Evolutionary conservation across 169 alveolate genomes (phyloP).

Genomic region (Besnoitia besnoiti): DNA sequence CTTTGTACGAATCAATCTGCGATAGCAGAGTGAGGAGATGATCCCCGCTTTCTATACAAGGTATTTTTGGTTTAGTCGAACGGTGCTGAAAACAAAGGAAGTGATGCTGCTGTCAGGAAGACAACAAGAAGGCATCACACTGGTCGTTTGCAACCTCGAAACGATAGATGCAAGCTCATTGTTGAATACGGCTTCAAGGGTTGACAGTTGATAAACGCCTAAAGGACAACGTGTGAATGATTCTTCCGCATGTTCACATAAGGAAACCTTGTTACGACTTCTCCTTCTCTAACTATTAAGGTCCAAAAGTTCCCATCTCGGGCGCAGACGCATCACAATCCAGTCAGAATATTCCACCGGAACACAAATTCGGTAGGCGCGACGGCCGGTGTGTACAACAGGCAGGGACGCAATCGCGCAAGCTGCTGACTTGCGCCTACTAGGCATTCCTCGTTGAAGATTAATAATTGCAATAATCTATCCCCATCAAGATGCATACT

Average conservation of each 20-base stretch:
- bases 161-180: too few species aligned
- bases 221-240: slow-evolving; percentile 59
- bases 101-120: too few species aligned
- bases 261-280: neutral
- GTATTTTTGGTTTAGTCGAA: too few species aligned
- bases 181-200: too few species aligned
- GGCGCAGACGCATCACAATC: slow-evolving; percentile 59
- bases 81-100: too few species aligned
- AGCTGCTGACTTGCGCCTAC: slow-evolving; percentile 93
- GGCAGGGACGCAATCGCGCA: slow-evolving; percentile 82
- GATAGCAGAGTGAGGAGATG: too few species aligned
- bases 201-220: too few species aligned
- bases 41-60: too few species aligned
- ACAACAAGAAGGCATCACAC: too few species aligned
- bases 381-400: slow-evolving; percentile 60
- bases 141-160: too few species aligned
- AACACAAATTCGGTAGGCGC: slow-evolving; percentile 75
- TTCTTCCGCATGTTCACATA: neutral
- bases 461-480: slow-evolving; percentile 90
- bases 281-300: slow-evolving; percentile 78
- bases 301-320: slow-evolving; percentile 76
- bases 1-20: too few species aligned
- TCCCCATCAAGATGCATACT: slow-evolving; percentile 91
- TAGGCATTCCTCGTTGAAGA: slow-evolving; percentile 94
- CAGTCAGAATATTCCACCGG: slow-evolving; percentile 82